Percentiles rank a stretch among this genome's conserved stretches.
Conservation (phyloP, 495 filamentous ascomycete genomes). For the Xylaria acuta region DNA sequence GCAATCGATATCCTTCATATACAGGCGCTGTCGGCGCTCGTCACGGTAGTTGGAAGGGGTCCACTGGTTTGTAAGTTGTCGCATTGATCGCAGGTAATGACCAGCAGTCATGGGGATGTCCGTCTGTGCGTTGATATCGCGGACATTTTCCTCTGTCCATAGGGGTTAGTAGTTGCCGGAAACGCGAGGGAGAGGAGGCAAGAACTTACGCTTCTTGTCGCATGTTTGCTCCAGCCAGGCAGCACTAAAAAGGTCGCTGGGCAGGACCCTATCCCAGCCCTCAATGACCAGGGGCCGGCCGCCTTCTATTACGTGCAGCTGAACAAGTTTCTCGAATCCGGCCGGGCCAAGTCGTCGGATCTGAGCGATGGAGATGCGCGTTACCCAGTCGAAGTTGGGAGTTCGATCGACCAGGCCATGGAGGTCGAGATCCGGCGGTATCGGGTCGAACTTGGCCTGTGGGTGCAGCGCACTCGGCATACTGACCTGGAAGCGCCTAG, state of each 20-base stretch:
- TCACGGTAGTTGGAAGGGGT: constrained; percentile 70
- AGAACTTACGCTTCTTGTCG: constrained; percentile 71
- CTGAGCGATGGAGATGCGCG: constrained; percentile 74
- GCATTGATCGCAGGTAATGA: constrained; percentile 87
- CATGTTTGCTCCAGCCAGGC: constrained; percentile 78
- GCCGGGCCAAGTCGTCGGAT: constrained; percentile 73
- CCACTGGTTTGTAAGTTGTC: constrained; percentile 76
- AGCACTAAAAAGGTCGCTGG: constrained; percentile 72
- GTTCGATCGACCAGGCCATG: constrained; percentile 72
- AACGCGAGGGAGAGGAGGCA: neutral
- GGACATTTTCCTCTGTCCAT: constrained; percentile 63
- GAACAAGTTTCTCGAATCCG: constrained; percentile 79
- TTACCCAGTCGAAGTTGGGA: constrained; percentile 83
- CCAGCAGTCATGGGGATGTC: constrained; percentile 80
- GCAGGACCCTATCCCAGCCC: constrained; percentile 75
- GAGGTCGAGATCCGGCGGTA: constrained; percentile 83
- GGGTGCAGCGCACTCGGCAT: constrained; percentile 76
- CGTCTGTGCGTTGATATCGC: constrained; percentile 71
- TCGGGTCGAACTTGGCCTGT: constrained; percentile 78
- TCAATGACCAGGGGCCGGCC: constrained; percentile 89
- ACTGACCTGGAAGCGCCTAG: constrained; percentile 23
- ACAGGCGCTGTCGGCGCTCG: constrained; percentile 78
- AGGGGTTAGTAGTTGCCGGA: constrained; percentile 25
- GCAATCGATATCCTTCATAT: constrained; percentile 95
- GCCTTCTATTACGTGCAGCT: constrained; percentile 77